Evolutionary conservation across 1,284 basidiomycete genomes (phyloP).

Genomic region (Cryptococcus sp.): DNA sequence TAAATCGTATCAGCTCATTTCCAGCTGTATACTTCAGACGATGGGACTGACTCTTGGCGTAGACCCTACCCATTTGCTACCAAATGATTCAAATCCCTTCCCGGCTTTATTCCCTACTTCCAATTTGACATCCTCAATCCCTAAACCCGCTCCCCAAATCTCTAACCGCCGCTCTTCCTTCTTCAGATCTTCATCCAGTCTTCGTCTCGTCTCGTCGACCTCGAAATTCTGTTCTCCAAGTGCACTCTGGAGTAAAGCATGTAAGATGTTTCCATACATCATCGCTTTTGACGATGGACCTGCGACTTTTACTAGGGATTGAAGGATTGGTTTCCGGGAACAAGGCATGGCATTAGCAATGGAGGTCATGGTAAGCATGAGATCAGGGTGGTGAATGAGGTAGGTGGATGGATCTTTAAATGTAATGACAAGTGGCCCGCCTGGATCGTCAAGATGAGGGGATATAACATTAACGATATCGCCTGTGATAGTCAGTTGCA

Average conservation of each 20-base stretch:
- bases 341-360: constrained; percentile 78
- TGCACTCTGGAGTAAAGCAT: constrained; percentile 79
- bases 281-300: constrained; percentile 49
- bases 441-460: constrained; percentile 28
- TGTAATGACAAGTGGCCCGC: constrained; percentile 26
- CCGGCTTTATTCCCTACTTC: constrained; percentile 40
- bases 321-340: constrained; percentile 71
- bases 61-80: constrained; percentile 36
- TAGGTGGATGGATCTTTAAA: constrained; percentile 39
- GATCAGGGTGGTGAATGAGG: constrained; percentile 80
- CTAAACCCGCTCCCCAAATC: constrained; percentile 43
- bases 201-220: constrained; percentile 21
- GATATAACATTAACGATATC: constrained; percentile 71
- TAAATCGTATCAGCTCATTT: constrained; percentile 29
- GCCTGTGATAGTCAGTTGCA: constrained; percentile 48
- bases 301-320: constrained; percentile 58
- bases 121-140: constrained; percentile 38
- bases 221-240: constrained; percentile 48
- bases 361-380: constrained; percentile 80
- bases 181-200: constrained; percentile 31
- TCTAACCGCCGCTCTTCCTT: constrained; percentile 38
- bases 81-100: constrained; percentile 40
- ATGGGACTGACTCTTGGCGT: constrained; percentile 20
- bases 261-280: constrained; percentile 84
- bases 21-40: too few relatives aligned